Percentiles rank a stretch among this genome's conserved stretches.
These are phyloP conservation scores for Solanum aculeatissimum DNA, from an alignment of 305 asterid genomes.

Conservation along the genomic window DNA sequence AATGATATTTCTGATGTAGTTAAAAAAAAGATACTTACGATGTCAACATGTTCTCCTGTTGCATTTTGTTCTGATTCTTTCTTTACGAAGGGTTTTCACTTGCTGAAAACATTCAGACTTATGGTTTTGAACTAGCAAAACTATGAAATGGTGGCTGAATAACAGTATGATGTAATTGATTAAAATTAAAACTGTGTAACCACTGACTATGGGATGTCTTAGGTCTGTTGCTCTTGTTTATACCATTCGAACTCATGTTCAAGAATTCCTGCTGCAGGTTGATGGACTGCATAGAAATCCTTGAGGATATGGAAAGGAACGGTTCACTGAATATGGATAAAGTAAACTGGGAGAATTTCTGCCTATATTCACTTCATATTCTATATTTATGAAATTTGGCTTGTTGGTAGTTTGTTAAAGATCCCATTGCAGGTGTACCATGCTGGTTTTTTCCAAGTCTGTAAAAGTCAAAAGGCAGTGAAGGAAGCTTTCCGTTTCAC, in stretches of 20 bases:
- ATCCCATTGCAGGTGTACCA: slow-evolving; percentile 66
- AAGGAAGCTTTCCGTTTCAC: slow-evolving; percentile 75
- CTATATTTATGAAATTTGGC: background rate
- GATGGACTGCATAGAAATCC: slow-evolving; percentile 69
- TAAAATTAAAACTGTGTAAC: background rate
- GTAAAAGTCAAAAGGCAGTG: slow-evolving; percentile 78
- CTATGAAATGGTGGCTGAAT: background rate
- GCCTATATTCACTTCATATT: background rate
- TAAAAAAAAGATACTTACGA: background rate
- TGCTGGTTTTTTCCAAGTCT: slow-evolving; percentile 59
- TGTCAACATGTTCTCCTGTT: background rate
- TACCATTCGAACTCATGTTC: background rate
- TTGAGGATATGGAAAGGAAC: slow-evolving; percentile 71
- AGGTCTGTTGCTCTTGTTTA: background rate
- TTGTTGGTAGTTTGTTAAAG: slow-evolving; percentile 12
- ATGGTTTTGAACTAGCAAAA: background rate
- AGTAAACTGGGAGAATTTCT: slow-evolving; percentile 24
- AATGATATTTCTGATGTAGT: background rate
- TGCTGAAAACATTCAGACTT: background rate
- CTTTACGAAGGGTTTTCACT: background rate
- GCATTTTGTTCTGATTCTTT: background rate
- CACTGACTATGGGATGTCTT: background rate
- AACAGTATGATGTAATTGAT: background rate
- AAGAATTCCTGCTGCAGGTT: slow-evolving; percentile 33
- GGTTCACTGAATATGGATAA: slow-evolving; percentile 77